Evolutionary conservation across 116 monocot genomes (phyloP), one percentile per base, ranked within the genome.

Genomic region (Phalaenopsis hybrid): DNA sequence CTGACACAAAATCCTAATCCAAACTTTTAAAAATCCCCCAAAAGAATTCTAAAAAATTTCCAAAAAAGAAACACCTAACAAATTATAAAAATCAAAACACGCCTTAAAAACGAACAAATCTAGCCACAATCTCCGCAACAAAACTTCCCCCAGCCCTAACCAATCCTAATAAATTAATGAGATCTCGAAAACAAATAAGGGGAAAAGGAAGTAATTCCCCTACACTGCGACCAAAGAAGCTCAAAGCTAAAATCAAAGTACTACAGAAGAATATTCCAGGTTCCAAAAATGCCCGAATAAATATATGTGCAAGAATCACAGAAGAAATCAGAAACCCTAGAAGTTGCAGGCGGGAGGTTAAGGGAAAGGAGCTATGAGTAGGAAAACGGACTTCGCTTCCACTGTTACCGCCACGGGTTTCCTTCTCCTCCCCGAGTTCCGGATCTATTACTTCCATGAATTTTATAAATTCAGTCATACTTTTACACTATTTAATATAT

Each of bases 41-140:
- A 77, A 77, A 45, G n/a, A 51, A 77, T 77, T 28, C 51, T 18
- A 31, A 43, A 77, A 51, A 77, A 23, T 21, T 50, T 28, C 48
- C 51, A 50, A 75, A 75, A 65, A 75, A n/a, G 12, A 11, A 46
- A 41, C 18, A 75, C 12, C 75, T 18, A 75, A n/a, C 41, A 75
- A 50, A 50, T 9, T 12, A 28, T 31, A 51, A 77, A 45, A 16
- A 51, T 77, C 77, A 28, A 77, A 77, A 51, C 77, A 20, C 48
- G n/a, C 77, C 4, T 11, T 51, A 75, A 46, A 75, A n/a, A 44
- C 17, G 25, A 25, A 52, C 77, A 43, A 75, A 77, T 77, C 77
- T 77, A 77, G 28, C 77, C 77, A 51, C 50, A 20, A 77, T 77
- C 77, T 77, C 77, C 51, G 76, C n/a, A 77, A 77, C 49, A 15